These are phyloP conservation scores for Sodiomyces alkalinus DNA, from an alignment of 2,329 filamentous ascomycete species.

Conservation along the genomic window DNA sequence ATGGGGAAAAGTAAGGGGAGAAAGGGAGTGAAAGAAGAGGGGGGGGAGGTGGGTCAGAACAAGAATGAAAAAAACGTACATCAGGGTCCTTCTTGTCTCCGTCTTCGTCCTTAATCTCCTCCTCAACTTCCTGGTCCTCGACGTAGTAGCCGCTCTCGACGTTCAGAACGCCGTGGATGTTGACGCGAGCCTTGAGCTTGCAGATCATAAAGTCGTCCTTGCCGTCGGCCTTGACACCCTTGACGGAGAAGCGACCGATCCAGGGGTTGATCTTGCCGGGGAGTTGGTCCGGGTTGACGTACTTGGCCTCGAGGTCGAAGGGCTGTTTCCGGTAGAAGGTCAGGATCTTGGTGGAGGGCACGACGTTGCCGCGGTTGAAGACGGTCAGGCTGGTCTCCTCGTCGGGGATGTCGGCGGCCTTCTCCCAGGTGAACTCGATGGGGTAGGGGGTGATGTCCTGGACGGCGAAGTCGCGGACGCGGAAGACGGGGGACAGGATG, in stretches of 20 bases:
- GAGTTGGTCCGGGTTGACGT: slow-evolving; percentile 71
- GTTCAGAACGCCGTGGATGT: slow-evolving; percentile 91
- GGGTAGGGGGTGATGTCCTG: slow-evolving; percentile 98
- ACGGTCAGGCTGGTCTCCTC: slow-evolving; percentile 96
- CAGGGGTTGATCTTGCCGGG: slow-evolving; percentile 86
- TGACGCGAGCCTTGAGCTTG: slow-evolving; percentile 96
- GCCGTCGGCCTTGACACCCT: slow-evolving; percentile 84
- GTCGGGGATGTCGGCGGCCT: slow-evolving; percentile 93
- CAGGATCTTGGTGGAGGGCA: slow-evolving; percentile 97
- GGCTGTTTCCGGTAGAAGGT: slow-evolving; percentile 98
- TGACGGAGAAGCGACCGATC: slow-evolving; percentile 96
- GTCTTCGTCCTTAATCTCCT: slow-evolving; percentile 64
- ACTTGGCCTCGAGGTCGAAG: slow-evolving; percentile 91
- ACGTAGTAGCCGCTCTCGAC: slow-evolving; percentile 96
- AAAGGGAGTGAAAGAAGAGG: too few relatives aligned
- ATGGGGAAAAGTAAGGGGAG: too few relatives aligned
- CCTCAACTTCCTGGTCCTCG: slow-evolving; percentile 93
- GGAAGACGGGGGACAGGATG: slow-evolving; percentile 93
- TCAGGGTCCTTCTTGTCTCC: slow-evolving; percentile 52
- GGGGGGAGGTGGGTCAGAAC: not conserved
- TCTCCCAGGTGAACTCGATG: slow-evolving; percentile 98
- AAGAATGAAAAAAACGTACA: slow-evolving; percentile 37
- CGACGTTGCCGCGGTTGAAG: slow-evolving; percentile 91
- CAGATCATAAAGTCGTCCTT: slow-evolving; percentile 99
- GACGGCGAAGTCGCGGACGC: slow-evolving; percentile 92